Conservation (phyloP, 805 yeast species). For the Ogataea paraovalis region DNA sequence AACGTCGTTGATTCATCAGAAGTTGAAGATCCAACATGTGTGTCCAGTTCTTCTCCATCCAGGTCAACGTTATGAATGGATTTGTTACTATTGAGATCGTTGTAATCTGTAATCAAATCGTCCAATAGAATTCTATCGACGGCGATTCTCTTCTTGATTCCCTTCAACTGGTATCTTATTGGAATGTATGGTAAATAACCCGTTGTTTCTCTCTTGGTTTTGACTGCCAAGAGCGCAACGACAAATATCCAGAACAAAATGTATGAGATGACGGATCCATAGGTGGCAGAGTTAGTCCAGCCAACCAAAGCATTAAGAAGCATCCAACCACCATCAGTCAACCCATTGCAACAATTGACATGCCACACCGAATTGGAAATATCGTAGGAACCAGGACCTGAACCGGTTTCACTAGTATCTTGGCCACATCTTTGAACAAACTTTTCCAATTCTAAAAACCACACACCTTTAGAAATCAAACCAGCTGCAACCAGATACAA, state of each 20-base stretch:
- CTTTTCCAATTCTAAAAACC: constrained; percentile 81
- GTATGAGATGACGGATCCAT: constrained; percentile 77
- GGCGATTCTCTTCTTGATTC: constrained; percentile 41
- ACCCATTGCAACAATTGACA: constrained; percentile 90
- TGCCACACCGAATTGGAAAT: constrained; percentile 82
- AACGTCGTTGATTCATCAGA: constrained; percentile 8
- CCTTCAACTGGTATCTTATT: constrained; percentile 51
- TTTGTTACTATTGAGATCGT: constrained; percentile 20
- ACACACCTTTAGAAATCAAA: constrained; percentile 76
- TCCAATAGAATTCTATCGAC: constrained; percentile 23
- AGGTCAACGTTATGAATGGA: constrained; percentile 4
- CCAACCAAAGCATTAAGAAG: constrained; percentile 82
- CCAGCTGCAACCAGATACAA: constrained; percentile 86
- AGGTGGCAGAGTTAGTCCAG: constrained; percentile 93
- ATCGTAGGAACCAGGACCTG: constrained; percentile 92
- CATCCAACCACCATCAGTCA: constrained; percentile 93
- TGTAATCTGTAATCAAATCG: constrained; percentile 21
- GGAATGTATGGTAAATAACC: constrained; percentile 66
- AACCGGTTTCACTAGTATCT: constrained; percentile 84
- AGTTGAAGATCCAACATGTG: neutral
- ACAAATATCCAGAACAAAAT: constrained; percentile 63
- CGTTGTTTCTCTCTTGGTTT: constrained; percentile 45
- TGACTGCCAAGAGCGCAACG: constrained; percentile 40
- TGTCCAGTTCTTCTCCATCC: neutral
- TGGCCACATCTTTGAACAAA: constrained; percentile 77